phyloP scores from a whole-genome alignment of 192 early-diverging fungal species.

The Backusella parvicylindrica region DNA sequence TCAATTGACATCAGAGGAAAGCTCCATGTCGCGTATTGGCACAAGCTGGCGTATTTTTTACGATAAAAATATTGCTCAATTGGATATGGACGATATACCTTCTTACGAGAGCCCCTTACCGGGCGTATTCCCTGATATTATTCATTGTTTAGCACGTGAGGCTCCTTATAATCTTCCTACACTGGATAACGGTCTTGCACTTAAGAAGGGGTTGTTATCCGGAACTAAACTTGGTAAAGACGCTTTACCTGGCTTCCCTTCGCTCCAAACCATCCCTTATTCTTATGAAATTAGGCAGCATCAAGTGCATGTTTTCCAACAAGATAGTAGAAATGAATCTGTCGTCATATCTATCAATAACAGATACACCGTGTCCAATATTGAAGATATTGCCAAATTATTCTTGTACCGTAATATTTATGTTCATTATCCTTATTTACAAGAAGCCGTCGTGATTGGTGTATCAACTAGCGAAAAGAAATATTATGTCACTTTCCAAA shows the following conservation, averaged over 20 bases:
- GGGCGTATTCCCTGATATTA: constrained; percentile 67
- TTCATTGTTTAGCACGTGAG: constrained; percentile 44
- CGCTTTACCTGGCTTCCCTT: constrained; percentile 84
- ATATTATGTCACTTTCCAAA: constrained; percentile 50
- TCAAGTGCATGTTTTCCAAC: constrained; percentile 83
- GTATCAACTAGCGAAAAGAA: constrained; percentile 68
- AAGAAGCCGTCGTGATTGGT: constrained; percentile 71
- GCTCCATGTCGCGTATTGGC: constrained; percentile 54
- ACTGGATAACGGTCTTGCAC: constrained; percentile 46
- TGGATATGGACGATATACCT: constrained; percentile 7
- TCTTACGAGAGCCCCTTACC: constrained; percentile 61
- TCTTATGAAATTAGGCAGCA: constrained; percentile 68
- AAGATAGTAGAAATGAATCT: constrained; percentile 74
- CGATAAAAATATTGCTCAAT: constrained; percentile 22
- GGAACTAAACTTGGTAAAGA: constrained; percentile 61
- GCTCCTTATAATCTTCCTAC: constrained; percentile 58
- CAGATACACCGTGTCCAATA: constrained; percentile 43
- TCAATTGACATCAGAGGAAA: constrained; percentile 56
- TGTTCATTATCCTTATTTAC: constrained; percentile 86
- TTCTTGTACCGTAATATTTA: constrained; percentile 60
- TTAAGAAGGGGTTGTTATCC: constrained; percentile 57
- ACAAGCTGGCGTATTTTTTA: constrained; percentile 65
- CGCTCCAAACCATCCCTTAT: constrained; percentile 76
- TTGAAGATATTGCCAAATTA: constrained; percentile 53
- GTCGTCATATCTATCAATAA: constrained; percentile 64